These are phyloP conservation scores for Pascua guehoae DNA, from an alignment of 1,284 basidiomycete species.

Conservation along the genomic window DNA sequence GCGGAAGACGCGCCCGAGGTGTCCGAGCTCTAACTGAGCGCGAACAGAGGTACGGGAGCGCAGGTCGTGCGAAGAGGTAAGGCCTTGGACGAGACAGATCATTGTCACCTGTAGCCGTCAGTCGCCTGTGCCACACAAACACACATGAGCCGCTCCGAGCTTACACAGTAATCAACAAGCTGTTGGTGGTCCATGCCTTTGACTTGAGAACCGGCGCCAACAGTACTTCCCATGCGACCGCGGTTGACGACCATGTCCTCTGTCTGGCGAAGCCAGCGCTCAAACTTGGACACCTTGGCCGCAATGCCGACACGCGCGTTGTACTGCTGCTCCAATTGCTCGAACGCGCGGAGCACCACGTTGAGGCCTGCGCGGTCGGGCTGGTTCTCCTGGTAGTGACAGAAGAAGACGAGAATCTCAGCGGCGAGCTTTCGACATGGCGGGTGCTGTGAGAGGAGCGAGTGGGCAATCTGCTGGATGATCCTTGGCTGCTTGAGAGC, in stretches of 20 bases:
- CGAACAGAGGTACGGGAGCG: slow-evolving; percentile 37
- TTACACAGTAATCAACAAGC: slow-evolving; percentile 39
- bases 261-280: slow-evolving; percentile 84
- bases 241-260: slow-evolving; percentile 74
- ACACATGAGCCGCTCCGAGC: slow-evolving; percentile 7
- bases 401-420: slow-evolving; percentile 62
- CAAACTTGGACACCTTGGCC: slow-evolving; percentile 68
- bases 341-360: slow-evolving; percentile 53
- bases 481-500: slow-evolving; percentile 73
- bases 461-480: slow-evolving; percentile 76
- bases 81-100: slow-evolving; percentile 28
- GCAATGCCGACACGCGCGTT: slow-evolving; percentile 41
- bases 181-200: slow-evolving; percentile 45
- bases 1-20: slow-evolving; percentile 69
- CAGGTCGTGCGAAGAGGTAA: slow-evolving; percentile 38
- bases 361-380: slow-evolving; percentile 50
- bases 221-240: slow-evolving; percentile 91
- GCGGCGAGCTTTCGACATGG: slow-evolving; percentile 74
- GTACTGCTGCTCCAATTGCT: slow-evolving; percentile 41
- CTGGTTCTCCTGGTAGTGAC: slow-evolving; percentile 46
- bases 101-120: slow-evolving; percentile 24
- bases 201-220: slow-evolving; percentile 89
- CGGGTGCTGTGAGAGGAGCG: slow-evolving; percentile 78
- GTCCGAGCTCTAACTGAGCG: slow-evolving; percentile 82
- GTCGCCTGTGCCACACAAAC: not conserved